These are phyloP conservation scores for Penicillium glabrum DNA, from an alignment of 2,329 filamentous ascomycete species.

Conservation along the genomic window DNA sequence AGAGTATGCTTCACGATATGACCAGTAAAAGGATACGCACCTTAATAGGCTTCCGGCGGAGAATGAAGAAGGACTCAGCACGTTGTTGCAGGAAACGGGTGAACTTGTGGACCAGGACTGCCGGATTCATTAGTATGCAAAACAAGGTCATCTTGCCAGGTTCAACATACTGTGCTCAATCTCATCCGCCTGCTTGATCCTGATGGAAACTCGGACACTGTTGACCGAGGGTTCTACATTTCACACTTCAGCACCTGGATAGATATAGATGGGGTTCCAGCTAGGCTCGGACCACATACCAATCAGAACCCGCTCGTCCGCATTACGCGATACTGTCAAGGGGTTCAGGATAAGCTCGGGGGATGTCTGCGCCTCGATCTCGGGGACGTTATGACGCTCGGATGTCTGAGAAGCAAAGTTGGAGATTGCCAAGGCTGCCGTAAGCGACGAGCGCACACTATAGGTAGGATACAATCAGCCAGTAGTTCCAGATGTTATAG, in stretches of 20 bases:
- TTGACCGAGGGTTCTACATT: constrained; percentile 75
- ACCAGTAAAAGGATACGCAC: constrained; percentile 48
- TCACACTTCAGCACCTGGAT: not conserved
- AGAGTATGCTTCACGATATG: not conserved
- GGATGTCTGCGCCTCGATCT: constrained; percentile 89
- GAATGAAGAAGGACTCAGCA: constrained; percentile 95
- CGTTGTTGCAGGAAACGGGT: constrained; percentile 93
- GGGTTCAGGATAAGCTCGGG: constrained; percentile 93
- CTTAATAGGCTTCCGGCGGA: constrained; percentile 93
- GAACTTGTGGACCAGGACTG: constrained; percentile 91
- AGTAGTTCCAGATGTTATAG: not conserved
- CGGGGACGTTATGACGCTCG: constrained; percentile 92
- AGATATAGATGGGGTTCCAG: not conserved
- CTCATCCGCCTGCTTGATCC: constrained; percentile 99
- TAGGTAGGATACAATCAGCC: not conserved
- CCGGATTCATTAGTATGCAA: not conserved
- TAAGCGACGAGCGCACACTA: constrained; percentile 86
- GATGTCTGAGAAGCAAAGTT: constrained; percentile 98
- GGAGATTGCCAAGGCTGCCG: constrained; percentile 86
- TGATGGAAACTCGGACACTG: constrained; percentile 94
- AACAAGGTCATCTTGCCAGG: too few species aligned
- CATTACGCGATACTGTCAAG: constrained; percentile 86
- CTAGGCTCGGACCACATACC: not conserved
- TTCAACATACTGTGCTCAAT: constrained; percentile 71
- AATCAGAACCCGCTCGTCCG: constrained; percentile 81